These are phyloP conservation scores for Exobasidium rhododendri DNA, from an alignment of 1,284 basidiomycete genomes.

Conservation along the genomic window DNA sequence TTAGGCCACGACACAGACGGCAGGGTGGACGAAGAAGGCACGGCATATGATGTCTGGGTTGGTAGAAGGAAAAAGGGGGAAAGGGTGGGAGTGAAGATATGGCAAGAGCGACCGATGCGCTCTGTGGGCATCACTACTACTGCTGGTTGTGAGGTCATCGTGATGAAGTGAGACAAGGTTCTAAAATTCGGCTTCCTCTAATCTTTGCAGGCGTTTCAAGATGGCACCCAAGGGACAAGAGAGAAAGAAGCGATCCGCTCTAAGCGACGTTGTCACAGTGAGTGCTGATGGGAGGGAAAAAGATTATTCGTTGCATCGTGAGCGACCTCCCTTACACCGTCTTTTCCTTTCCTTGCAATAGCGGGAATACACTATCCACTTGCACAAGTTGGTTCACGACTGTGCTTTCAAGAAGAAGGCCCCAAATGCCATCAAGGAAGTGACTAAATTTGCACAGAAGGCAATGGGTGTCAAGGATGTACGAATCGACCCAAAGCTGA, in stretches of 20 bases:
- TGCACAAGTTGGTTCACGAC: slow-evolving; percentile 53
- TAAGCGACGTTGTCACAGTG: slow-evolving; percentile 45
- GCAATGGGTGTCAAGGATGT: slow-evolving; percentile 55
- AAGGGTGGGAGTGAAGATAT: not conserved
- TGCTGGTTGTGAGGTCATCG: too few species aligned
- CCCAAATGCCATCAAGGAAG: slow-evolving; percentile 53
- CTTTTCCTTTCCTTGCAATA: slow-evolving; percentile 17
- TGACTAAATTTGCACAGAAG: slow-evolving; percentile 52
- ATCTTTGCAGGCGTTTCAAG: slow-evolving; percentile 4
- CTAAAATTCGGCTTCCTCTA: too few species aligned
- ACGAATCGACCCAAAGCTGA: slow-evolving; percentile 55
- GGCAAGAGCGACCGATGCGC: too few species aligned
- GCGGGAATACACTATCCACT: slow-evolving; percentile 55
- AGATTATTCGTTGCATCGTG: not conserved
- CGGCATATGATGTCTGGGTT: too few species aligned
- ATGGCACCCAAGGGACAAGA: slow-evolving; percentile 19
- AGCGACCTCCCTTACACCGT: not conserved
- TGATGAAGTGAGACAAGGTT: too few species aligned
- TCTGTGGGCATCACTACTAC: too few species aligned
- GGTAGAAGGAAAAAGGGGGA: not conserved
- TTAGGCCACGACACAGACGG: too few species aligned
- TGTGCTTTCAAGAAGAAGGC: slow-evolving; percentile 54
- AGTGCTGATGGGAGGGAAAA: slow-evolving; percentile 13
- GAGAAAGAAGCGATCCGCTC: slow-evolving; percentile 54
- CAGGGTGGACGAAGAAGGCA: too few species aligned